phyloP scores from a whole-genome alignment of 495 filamentous ascomycete species.

The Aspergillus funiculosus region DNA sequence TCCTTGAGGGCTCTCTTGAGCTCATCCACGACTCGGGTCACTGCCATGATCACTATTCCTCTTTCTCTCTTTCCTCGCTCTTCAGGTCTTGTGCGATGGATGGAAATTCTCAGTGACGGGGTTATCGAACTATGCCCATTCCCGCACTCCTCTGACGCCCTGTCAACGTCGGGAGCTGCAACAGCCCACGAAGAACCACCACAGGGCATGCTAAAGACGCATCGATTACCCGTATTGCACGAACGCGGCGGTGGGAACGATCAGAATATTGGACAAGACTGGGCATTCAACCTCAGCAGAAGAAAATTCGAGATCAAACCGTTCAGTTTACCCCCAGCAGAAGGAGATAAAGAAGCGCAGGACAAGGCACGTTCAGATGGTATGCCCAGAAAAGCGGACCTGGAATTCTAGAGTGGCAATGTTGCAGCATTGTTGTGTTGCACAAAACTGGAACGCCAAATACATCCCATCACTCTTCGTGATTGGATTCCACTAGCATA shows the following conservation, averaged over 20 bases:
- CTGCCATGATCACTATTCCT: constrained; percentile 71
- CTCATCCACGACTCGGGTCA: constrained; percentile 57
- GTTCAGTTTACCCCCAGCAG: constrained; percentile 85
- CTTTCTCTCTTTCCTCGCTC: constrained; percentile 74
- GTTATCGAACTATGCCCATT: constrained; percentile 86
- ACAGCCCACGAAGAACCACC: constrained; percentile 63
- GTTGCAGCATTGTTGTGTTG: not conserved
- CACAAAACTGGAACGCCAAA: not conserved
- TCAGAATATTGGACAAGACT: constrained; percentile 65
- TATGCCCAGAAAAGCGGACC: constrained; percentile 57
- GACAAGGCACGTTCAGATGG: constrained; percentile 41
- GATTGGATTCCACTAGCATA: constrained; percentile 47
- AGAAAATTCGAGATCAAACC: constrained; percentile 80
- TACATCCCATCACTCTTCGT: constrained; percentile 33
- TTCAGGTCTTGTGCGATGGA: constrained; percentile 77
- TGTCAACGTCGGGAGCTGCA: constrained; percentile 47
- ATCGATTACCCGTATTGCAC: constrained; percentile 75
- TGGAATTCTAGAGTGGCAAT: constrained; percentile 57
- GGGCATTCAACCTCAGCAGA: constrained; percentile 83
- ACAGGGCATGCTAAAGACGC: constrained; percentile 78
- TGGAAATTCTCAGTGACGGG: constrained; percentile 78
- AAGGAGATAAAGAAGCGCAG: constrained; percentile 68
- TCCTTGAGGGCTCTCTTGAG: constrained; percentile 68
- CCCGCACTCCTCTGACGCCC: constrained; percentile 57
- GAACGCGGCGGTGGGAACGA: constrained; percentile 81